phyloP scores from a whole-genome alignment of 1,284 basidiomycete species.

The Malassezia obtusa region DNA sequence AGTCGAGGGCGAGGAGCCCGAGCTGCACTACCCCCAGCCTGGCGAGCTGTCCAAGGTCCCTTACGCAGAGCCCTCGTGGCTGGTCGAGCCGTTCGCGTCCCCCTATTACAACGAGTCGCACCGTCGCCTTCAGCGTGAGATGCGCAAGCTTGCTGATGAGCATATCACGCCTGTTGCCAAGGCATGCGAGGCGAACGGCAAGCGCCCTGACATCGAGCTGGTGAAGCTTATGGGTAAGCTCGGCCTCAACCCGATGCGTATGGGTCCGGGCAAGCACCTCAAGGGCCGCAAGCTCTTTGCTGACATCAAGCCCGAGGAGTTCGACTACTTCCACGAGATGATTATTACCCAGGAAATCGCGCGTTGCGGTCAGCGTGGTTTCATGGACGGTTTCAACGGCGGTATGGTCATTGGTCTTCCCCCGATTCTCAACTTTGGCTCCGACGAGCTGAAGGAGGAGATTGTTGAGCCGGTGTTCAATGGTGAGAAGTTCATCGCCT shows the following conservation, averaged over 20 bases:
- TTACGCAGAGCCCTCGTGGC: constrained; percentile 44
- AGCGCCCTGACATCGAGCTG: constrained; percentile 44
- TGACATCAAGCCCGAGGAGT: constrained; percentile 78
- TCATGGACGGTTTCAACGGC: constrained; percentile 48
- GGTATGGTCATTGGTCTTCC: constrained; percentile 50
- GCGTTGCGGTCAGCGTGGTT: constrained; percentile 62
- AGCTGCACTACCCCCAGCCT: constrained; percentile 25
- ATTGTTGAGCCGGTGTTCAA: constrained; percentile 70
- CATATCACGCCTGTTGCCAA: constrained; percentile 26
- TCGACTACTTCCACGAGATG: constrained; percentile 73
- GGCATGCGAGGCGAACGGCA: constrained; percentile 40
- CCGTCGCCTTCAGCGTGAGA: constrained; percentile 45
- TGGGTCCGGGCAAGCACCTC: constrained; percentile 69
- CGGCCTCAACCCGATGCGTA: constrained; percentile 70
- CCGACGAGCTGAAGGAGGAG: constrained; percentile 63
- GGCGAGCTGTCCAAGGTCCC: constrained; percentile 44
- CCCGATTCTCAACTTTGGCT: constrained; percentile 67
- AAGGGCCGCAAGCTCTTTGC: constrained; percentile 69
- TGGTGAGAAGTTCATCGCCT: constrained; percentile 68
- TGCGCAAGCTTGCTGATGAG: constrained; percentile 43
- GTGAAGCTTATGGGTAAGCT: constrained; percentile 46
- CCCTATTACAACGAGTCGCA: constrained; percentile 50
- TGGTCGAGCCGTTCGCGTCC: constrained; percentile 32
- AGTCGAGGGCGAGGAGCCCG: constrained; percentile 40
- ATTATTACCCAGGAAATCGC: constrained; percentile 73